Percentiles rank a stretch among this genome's conserved stretches.
These are phyloP conservation scores for Ilyonectria mors-panacis DNA, from an alignment of 2,329 filamentous ascomycete species.

Conservation along the genomic window DNA sequence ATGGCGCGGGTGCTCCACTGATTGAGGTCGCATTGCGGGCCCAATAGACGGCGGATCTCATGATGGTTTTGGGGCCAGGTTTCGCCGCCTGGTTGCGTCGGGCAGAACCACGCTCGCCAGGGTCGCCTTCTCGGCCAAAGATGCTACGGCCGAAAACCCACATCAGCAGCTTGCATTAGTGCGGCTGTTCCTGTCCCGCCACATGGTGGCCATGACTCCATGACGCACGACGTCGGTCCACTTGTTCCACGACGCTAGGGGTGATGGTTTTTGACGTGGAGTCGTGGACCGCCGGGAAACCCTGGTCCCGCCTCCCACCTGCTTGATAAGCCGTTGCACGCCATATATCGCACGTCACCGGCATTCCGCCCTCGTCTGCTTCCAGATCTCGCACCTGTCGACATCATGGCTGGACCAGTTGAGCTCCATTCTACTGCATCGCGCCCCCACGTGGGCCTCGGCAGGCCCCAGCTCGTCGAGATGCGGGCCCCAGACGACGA, in stretches of 20 bases:
- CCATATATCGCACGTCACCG: slow-evolving; percentile 17
- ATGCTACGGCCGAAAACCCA: slow-evolving; percentile 22
- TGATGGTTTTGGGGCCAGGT: no score
- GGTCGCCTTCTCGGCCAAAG: slow-evolving; percentile 2
- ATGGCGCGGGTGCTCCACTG: no score
- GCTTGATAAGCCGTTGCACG: slow-evolving; percentile 21
- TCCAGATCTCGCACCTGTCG: no score
- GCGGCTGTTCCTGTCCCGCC: slow-evolving; percentile 8
- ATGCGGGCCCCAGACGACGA: slow-evolving; percentile 22
- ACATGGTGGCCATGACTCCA: slow-evolving; percentile 10
- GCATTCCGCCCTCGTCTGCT: not conserved
- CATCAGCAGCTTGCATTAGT: slow-evolving; percentile 47
- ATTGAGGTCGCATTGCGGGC: no score
- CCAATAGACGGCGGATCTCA: no score
- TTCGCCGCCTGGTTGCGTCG: no score
- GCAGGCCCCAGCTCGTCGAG: slow-evolving; percentile 19
- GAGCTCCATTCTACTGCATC: not conserved
- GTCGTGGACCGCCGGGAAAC: not conserved
- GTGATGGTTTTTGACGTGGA: not conserved
- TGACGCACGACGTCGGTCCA: slow-evolving; percentile 7
- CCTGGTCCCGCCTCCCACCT: not conserved
- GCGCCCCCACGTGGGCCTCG: not conserved
- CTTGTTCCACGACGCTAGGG: not conserved
- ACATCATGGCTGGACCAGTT: not conserved
- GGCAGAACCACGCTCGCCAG: not conserved